Evolutionary conservation across 371 early-diverging fungal genomes (phyloP).

Genomic region (Amoeboaphelidium protococcarum): DNA sequence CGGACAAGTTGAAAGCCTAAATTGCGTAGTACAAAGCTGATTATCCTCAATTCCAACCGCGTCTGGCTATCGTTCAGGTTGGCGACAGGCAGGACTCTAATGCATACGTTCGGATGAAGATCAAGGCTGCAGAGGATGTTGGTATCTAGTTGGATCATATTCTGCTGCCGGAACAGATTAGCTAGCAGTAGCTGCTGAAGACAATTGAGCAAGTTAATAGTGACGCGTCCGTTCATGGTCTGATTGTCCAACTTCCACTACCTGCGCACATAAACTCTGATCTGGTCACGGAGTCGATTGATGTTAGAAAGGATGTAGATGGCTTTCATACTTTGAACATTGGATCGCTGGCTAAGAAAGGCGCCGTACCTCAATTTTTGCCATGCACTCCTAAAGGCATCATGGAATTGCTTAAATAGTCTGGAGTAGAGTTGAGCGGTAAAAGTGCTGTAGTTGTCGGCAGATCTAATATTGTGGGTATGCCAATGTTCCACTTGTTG

Average conservation of each 20-base stretch:
- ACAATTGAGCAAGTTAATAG: conserved; percentile 35
- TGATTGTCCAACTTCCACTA: conserved; percentile 86
- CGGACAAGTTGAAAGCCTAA: neutral
- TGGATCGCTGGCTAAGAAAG: conserved; percentile 56
- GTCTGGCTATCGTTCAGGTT: conserved; percentile 63
- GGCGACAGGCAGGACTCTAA: conserved; percentile 72
- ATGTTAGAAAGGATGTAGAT: conserved; percentile 73
- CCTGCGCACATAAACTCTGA: conserved; percentile 48
- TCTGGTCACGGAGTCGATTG: conserved; percentile 50
- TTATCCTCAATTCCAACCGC: conserved; percentile 20
- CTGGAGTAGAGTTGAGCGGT: conserved; percentile 35
- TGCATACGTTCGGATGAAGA: conserved; percentile 70
- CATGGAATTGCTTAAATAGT: conserved; percentile 43
- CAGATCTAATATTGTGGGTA: conserved; percentile 77
- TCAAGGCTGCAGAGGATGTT: conserved; percentile 47
- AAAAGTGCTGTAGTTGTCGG: conserved; percentile 71
- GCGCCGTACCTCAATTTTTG: conserved; percentile 40
- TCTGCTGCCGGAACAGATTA: neutral
- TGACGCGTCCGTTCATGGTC: conserved; percentile 51
- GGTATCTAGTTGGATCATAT: conserved; percentile 12
- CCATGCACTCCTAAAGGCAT: conserved; percentile 85
- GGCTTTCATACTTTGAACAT: conserved; percentile 77
- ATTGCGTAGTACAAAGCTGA: neutral
- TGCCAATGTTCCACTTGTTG: conserved; percentile 59
- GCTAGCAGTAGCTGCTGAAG: conserved; percentile 16